phyloP scores from a whole-genome alignment of 805 yeast species.

The Starmerella vaccinii region DNA sequence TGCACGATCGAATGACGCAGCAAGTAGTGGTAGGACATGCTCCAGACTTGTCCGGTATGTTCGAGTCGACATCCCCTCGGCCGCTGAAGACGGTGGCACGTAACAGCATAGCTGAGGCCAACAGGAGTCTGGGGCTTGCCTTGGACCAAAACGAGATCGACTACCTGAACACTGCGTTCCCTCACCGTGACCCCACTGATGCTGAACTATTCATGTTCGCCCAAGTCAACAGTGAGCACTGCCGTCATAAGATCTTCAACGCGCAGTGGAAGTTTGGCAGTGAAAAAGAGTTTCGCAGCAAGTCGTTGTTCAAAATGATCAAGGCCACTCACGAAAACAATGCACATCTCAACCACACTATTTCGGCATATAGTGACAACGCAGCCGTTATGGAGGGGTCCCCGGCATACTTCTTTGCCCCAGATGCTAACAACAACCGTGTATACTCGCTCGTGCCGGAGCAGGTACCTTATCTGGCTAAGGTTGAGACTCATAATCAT shows the following conservation, averaged over 20 bases:
- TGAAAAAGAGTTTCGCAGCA: conserved; percentile 64
- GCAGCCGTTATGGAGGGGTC: conserved; percentile 92
- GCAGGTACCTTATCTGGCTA: conserved; percentile 76
- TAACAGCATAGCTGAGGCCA: conserved; percentile 56
- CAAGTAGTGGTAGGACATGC: conserved; percentile 39
- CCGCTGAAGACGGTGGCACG: conserved; percentile 53
- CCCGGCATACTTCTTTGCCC: conserved; percentile 56
- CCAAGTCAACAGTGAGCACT: conserved; percentile 97
- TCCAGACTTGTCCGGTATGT: conserved; percentile 41
- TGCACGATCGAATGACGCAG: conserved; percentile 95
- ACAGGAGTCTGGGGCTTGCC: conserved; percentile 82
- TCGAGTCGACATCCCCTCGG: conserved; percentile 68
- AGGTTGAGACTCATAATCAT: conserved; percentile 98
- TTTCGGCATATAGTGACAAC: conserved; percentile 92
- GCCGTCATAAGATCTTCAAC: conserved; percentile 97
- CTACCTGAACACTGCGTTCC: conserved; percentile 75
- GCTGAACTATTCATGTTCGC: conserved; percentile 98
- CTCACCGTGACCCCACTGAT: conserved; percentile 87
- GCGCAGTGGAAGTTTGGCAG: conserved; percentile 85
- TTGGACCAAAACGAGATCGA: conserved; percentile 87
- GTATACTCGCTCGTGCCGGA: conserved; percentile 69
- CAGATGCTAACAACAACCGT: conserved; percentile 53
- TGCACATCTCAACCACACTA: conserved; percentile 66
- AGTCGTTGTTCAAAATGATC: conserved; percentile 84
- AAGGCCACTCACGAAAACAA: conserved; percentile 68